Percentiles rank a stretch among this genome's conserved stretches.
Evolutionary conservation across 257 asterid species (phyloP).

Genomic region (Lithospermum erythrorhizon): DNA sequence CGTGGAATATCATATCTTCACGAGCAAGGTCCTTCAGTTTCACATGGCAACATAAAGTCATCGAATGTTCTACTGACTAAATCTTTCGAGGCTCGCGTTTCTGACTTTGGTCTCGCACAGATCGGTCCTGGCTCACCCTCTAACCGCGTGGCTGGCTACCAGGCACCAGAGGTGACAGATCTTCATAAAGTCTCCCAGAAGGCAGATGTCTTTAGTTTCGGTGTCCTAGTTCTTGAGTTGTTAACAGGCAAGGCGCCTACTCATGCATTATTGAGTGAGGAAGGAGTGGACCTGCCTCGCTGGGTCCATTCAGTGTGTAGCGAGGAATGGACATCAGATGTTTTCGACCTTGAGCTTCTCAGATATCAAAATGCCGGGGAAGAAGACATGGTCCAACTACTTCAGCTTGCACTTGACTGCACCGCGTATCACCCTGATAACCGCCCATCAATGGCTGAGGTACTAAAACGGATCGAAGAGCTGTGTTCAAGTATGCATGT

Average conservation of each 20-base stretch:
- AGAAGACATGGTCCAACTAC: constrained; percentile 10
- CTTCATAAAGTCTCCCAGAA: constrained; percentile 13
- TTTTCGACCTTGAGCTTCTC: constrained; percentile 16
- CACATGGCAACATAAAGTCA: constrained; percentile 24
- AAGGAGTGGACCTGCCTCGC: constrained; percentile 15
- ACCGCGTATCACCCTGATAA: constrained; percentile 13
- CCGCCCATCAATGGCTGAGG: constrained; percentile 14
- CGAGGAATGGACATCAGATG: constrained; percentile 22
- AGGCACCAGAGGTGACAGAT: constrained; percentile 24
- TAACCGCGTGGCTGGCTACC: constrained; percentile 8
- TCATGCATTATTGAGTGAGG: constrained; percentile 2
- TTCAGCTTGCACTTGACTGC: constrained; percentile 17
- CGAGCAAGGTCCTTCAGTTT: constrained; percentile 6
- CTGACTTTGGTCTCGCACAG: constrained; percentile 15
- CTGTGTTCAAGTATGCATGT: neutral
- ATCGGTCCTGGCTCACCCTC: constrained; percentile 1
- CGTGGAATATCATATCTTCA: constrained; percentile 19
- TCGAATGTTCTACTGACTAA: constrained; percentile 17
- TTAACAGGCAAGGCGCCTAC: constrained; percentile 20
- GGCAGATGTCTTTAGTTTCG: constrained; percentile 24
- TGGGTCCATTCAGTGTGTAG: constrained; percentile 19
- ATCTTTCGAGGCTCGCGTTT: constrained; percentile 12
- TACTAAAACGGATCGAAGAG: neutral
- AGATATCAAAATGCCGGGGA: constrained; percentile 8
- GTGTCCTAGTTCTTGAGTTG: constrained; percentile 19